A percentile compares a stretch with the other conserved stretches of the same genome.
phyloP scores from a whole-genome alignment of 352 stramenopile genomes.

The Vaucheria bursata region DNA sequence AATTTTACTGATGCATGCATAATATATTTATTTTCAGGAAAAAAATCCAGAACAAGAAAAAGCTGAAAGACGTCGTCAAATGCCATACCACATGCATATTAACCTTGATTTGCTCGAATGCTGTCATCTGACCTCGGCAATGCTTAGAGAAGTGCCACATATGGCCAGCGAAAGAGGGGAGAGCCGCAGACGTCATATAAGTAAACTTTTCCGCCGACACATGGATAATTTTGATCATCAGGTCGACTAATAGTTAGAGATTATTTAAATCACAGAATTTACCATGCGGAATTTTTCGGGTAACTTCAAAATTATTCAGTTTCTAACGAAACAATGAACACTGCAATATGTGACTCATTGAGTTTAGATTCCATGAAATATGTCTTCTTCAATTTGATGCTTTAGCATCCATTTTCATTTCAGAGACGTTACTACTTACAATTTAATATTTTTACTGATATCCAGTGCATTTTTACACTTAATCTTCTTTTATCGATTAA shows the following conservation, averaged over 20 bases:
- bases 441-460: no score
- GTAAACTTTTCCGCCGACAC: conserved; percentile 85
- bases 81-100: conserved; percentile 98
- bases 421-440: no score
- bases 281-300: no score
- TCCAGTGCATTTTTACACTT: no score
- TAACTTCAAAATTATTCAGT: no score
- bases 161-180: conserved; percentile 43
- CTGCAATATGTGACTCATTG: no score
- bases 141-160: conserved; percentile 94
- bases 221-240: conserved; percentile 69
- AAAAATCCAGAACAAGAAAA: conserved; percentile 93
- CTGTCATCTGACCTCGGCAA: conserved; percentile 91
- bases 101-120: conserved; percentile 96
- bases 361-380: no score
- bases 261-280: no score
- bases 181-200: conserved; percentile 63
- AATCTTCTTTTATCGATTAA: no score
- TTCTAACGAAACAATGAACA: no score
- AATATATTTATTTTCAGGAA: conserved; percentile 64
- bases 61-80: conserved; percentile 78
- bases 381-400: no score
- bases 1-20: conserved; percentile 62
- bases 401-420: no score
- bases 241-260: conserved; percentile 19